Evolutionary conservation across 1,284 basidiomycete genomes (phyloP).

Genomic region (Ustilago shanxiensis): DNA sequence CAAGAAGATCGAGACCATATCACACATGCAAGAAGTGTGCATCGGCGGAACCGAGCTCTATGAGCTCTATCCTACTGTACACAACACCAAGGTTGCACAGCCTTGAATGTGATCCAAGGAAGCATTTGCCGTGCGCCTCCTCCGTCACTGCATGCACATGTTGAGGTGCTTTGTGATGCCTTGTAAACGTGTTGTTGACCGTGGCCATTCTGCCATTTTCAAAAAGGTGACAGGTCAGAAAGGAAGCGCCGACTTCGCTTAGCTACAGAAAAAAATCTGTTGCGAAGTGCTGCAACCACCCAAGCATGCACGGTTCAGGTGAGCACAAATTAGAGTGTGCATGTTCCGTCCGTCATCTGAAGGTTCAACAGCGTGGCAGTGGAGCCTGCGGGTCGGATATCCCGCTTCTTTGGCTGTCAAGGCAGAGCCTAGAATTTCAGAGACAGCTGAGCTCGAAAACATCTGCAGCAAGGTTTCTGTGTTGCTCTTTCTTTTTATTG

Average conservation of each 20-base stretch:
- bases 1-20: conserved; percentile 12
- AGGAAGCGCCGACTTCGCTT: no score
- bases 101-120: not conserved
- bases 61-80: no score
- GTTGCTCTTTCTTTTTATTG: conserved; percentile 18
- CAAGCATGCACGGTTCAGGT: conserved; percentile 17
- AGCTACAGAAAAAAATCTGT: no score
- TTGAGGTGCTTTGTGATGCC: no score
- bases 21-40: not conserved
- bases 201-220: no score
- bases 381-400: conserved; percentile 15
- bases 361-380: not conserved
- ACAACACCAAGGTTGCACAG: not conserved
- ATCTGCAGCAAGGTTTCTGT: conserved; percentile 8
- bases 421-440: not conserved
- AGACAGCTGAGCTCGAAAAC: conserved; percentile 11
- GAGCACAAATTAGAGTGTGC: no score
- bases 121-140: not conserved
- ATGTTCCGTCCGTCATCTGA: no score
- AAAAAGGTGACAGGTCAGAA: no score
- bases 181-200: no score
- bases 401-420: not conserved
- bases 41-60: not conserved
- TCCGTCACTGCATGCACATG: not conserved
- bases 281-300: no score